Base-by-base conservation (phyloP, 2,329 filamentous ascomycete genomes). In the Aaosphaeria arxii region DNA sequence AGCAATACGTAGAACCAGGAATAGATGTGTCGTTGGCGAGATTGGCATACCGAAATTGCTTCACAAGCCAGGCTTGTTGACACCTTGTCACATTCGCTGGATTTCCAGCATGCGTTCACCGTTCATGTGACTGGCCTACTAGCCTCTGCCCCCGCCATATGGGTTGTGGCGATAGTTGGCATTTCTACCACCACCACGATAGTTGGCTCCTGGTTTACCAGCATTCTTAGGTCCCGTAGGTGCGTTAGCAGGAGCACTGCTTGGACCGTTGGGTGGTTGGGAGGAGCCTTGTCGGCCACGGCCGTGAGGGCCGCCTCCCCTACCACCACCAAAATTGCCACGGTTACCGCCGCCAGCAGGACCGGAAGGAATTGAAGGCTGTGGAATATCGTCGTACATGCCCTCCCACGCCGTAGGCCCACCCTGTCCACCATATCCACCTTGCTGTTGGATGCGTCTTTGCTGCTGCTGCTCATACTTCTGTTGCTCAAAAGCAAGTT, bases 201-300 rank as follows among this genome's bases (percentile, higher is more conserved):
- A 97, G 73, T 96, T 96, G 1, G 89, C 90, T 11, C 91, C 91
- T 1, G 91, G 90, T 65, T 87, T 88, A 29, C 91, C 91, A 1
- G 91, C 90, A 63, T 97, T 99, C 79, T 95, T 95, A 4, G 94
- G 94, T 0, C 94, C 94, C 0, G 94, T 99, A 0, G 94, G 94
- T 5, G 94, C 89, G 64, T 90, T 90, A 5, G 88, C 86, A 17
- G 89, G 89, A 11, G 76, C 75, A 45, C 71, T 67, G 48, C 63
- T 62, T 2, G 73, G 63, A 29, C 63, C 57, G 35, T 56, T 49
- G 40, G 58, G 75, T 71, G 73, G 61, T 72, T 64, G 73, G 58
- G 63, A 66, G 31, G 63, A 60, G 40, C 63, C 66, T 48, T 63
- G 63, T 47, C 69, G 69, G 53, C 70, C 70, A 48, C 65, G 67